Conservation (phyloP, 129 eudicot genomes). For the Tagetes patula region DNA sequence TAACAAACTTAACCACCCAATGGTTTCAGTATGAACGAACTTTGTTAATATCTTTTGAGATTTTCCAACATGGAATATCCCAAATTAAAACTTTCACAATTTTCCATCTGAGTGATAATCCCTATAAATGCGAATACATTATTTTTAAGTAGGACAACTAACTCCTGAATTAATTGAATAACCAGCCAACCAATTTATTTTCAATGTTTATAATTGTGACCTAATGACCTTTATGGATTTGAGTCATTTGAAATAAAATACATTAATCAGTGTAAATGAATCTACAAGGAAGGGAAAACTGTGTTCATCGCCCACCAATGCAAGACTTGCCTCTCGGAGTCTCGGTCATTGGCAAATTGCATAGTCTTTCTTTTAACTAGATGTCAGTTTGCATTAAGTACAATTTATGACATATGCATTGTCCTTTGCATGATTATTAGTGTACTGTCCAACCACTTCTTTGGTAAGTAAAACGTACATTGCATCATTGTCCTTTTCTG, state of each 20-base stretch:
- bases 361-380: background rate
- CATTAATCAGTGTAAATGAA: background rate
- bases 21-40: constrained; percentile 4
- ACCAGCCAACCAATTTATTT: background rate
- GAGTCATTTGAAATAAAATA: background rate
- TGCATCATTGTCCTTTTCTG: background rate
- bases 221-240: constrained; percentile 1
- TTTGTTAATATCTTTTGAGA: constrained; percentile 3
- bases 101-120: background rate
- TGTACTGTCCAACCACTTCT: background rate
- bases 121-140: background rate
- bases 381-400: constrained; percentile 3
- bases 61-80: constrained; percentile 4
- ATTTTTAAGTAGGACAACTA: background rate
- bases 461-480: background rate
- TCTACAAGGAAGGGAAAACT: constrained; percentile 3
- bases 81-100: background rate
- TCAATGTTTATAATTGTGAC: background rate
- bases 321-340: background rate
- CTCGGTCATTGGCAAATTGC: background rate
- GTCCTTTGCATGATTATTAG: constrained; percentile 1
- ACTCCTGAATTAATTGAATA: background rate
- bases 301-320: background rate
- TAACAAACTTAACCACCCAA: constrained; percentile 5
- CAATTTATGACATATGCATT: background rate